Evolutionary conservation across 2,329 filamentous ascomycete genomes (phyloP).

Genomic region (Dothistroma pini): DNA sequence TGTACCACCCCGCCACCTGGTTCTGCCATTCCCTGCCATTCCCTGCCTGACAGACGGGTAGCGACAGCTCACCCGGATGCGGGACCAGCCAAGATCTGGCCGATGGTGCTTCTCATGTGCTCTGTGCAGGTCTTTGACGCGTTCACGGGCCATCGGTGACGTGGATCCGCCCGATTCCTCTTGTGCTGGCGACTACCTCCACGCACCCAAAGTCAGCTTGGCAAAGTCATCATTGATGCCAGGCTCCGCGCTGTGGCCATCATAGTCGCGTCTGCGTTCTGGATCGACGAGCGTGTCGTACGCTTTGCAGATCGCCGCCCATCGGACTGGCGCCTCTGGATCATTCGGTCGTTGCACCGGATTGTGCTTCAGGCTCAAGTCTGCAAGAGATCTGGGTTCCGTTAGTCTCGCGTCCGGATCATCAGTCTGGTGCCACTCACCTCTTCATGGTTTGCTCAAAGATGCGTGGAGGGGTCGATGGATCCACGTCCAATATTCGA

Average conservation of each 20-base stretch:
- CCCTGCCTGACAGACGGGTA: not conserved
- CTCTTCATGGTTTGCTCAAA: conserved; percentile 17
- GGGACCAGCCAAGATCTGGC: not conserved
- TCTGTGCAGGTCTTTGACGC: not conserved
- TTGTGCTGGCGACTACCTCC: not conserved
- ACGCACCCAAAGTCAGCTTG: not conserved
- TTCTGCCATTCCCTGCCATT: not conserved
- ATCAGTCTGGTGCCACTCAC: conserved; percentile 6
- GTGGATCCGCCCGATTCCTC: not conserved
- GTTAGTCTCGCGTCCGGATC: not conserved
- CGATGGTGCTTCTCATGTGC: not conserved
- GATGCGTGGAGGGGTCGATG: conserved; percentile 14
- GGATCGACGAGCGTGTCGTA: conserved; percentile 23
- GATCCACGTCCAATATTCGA: conserved; percentile 27
- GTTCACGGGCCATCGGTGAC: not conserved
- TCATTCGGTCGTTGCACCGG: conserved; percentile 25
- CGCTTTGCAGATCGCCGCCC: conserved; percentile 26
- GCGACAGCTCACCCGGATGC: not conserved
- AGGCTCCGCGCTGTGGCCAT: conserved; percentile 12
- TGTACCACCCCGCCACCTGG: not conserved
- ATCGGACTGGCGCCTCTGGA: conserved; percentile 22
- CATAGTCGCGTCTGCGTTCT: conserved; percentile 21
- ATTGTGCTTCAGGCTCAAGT: conserved; percentile 20
- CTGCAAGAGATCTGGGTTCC: conserved; percentile 16
- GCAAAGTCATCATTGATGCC: conserved; percentile 4